phyloP scores from a whole-genome alignment of 352 stramenopile genomes.

The Pythium grandisporangium region DNA sequence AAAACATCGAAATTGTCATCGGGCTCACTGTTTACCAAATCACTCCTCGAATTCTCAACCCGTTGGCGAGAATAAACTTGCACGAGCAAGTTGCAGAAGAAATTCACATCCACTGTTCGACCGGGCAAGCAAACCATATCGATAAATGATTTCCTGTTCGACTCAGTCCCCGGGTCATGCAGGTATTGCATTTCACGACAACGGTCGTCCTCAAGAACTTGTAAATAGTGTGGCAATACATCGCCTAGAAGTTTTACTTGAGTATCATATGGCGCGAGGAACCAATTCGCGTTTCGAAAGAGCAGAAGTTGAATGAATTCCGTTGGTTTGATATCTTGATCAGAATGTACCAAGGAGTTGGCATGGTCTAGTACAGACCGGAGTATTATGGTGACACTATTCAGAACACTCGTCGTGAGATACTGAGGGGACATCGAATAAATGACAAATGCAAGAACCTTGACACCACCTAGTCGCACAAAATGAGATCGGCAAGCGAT shows the following conservation, averaged over 20 bases:
- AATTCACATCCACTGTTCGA: slow-evolving; percentile 41
- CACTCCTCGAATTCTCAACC: too few relatives aligned
- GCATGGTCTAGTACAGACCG: slow-evolving; percentile 39
- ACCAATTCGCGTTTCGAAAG: slow-evolving; percentile 77
- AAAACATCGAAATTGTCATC: too few relatives aligned
- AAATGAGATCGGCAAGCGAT: slow-evolving; percentile 69
- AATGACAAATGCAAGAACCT: slow-evolving; percentile 69
- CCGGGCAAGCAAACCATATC: background rate
- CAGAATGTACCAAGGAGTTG: too few relatives aligned
- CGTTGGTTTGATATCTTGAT: slow-evolving; percentile 18
- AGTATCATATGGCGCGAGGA: slow-evolving; percentile 63
- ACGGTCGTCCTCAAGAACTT: slow-evolving; percentile 31
- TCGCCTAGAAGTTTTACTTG: slow-evolving; percentile 58
- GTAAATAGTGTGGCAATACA: slow-evolving; percentile 47
- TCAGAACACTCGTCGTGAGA: slow-evolving; percentile 44
- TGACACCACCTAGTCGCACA: slow-evolving; percentile 48
- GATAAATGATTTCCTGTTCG: background rate
- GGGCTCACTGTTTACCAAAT: too few relatives aligned
- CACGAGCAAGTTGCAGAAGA: slow-evolving; percentile 72
- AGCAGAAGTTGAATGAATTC: slow-evolving; percentile 57
- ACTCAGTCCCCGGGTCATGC: slow-evolving; percentile 2
- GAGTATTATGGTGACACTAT: slow-evolving; percentile 52
- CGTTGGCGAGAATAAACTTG: slow-evolving; percentile 51
- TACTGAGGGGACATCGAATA: slow-evolving; percentile 69
- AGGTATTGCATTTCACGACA: slow-evolving; percentile 14